These are phyloP conservation scores for Pseudopithomyces maydicus DNA, from an alignment of 2,329 filamentous ascomycete genomes.

Conservation along the genomic window DNA sequence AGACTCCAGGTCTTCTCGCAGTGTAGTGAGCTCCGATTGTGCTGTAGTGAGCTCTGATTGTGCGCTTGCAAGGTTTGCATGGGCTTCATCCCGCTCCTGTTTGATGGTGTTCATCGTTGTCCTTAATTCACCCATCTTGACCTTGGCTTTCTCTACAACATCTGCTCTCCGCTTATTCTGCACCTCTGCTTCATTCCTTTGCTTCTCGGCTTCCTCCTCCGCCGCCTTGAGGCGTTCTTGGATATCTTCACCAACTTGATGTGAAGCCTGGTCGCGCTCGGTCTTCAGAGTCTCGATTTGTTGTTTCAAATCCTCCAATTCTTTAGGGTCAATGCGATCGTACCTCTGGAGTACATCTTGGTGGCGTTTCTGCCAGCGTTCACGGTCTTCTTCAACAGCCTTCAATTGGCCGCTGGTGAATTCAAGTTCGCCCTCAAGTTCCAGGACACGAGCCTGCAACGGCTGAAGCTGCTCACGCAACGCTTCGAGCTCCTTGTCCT, in stretches of 20 bases:
- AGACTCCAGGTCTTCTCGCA: slow-evolving; percentile 58
- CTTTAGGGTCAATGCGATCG: slow-evolving; percentile 90
- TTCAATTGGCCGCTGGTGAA: slow-evolving; percentile 87
- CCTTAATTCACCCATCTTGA: slow-evolving; percentile 1
- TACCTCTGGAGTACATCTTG: slow-evolving; percentile 97
- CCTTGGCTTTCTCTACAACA: slow-evolving; percentile 20
- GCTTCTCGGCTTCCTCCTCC: slow-evolving; percentile 16
- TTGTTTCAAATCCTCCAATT: slow-evolving; percentile 87
- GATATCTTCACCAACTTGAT: slow-evolving; percentile 52
- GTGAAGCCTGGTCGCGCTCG: slow-evolving; percentile 60
- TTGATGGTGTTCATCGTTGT: neutral
- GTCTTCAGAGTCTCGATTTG: slow-evolving; percentile 63
- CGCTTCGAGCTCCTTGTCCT: slow-evolving; percentile 74
- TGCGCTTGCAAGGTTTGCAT: slow-evolving; percentile 44
- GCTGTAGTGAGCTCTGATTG: slow-evolving; percentile 23
- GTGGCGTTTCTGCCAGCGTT: slow-evolving; percentile 93
- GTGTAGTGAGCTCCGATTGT: slow-evolving; percentile 22
- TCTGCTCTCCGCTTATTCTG: slow-evolving; percentile 51
- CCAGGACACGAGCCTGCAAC: slow-evolving; percentile 76
- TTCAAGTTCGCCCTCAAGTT: slow-evolving; percentile 80
- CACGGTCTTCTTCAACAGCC: slow-evolving; percentile 86
- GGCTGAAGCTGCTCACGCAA: slow-evolving; percentile 79
- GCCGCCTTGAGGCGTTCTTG: slow-evolving; percentile 53
- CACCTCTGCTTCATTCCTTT: neutral
- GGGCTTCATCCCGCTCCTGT: slow-evolving; percentile 15